Conservation (phyloP, 2,329 filamentous ascomycete species). For the Sclerotinia borealis region DNA sequence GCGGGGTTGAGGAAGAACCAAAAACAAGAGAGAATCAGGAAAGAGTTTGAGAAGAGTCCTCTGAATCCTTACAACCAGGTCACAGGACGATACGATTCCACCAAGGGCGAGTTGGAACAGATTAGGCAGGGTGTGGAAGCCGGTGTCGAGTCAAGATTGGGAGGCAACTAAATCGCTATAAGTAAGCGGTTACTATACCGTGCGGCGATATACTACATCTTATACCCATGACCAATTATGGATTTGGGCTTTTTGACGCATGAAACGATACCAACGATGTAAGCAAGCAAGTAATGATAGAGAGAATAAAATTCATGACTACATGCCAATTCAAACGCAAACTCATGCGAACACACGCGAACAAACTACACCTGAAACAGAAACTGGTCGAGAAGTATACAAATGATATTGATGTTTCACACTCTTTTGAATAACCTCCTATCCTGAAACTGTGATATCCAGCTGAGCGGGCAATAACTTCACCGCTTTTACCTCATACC, state of each 20-base stretch:
- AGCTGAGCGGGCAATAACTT: conserved; percentile 4
- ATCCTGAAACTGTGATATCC: neutral
- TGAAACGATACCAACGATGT: neutral
- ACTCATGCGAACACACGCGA: neutral
- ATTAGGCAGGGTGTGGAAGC: conserved; percentile 60
- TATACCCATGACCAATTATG: neutral
- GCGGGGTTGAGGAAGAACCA: conserved; percentile 74
- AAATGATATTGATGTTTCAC: neutral
- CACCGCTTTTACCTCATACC: conserved; percentile 14
- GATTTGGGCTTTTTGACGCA: neutral
- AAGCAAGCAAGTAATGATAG: conserved; percentile 2
- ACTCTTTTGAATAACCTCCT: neutral
- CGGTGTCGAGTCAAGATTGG: conserved; percentile 69
- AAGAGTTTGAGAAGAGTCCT: conserved; percentile 91
- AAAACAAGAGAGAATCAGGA: conserved; percentile 73
- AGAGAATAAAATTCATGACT: conserved; percentile 9
- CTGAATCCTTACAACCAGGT: conserved; percentile 96
- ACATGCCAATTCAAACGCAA: neutral
- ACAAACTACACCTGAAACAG: neutral
- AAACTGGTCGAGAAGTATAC: neutral
- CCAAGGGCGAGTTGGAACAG: conserved; percentile 66
- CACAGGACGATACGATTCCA: conserved; percentile 67
- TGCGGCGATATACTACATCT: neutral
- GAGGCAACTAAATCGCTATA: conserved; percentile 23
- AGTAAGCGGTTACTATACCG: neutral